phyloP scores from a whole-genome alignment of 768 basidiomycete species.

The Rhodosporidiobolus odoratus region DNA sequence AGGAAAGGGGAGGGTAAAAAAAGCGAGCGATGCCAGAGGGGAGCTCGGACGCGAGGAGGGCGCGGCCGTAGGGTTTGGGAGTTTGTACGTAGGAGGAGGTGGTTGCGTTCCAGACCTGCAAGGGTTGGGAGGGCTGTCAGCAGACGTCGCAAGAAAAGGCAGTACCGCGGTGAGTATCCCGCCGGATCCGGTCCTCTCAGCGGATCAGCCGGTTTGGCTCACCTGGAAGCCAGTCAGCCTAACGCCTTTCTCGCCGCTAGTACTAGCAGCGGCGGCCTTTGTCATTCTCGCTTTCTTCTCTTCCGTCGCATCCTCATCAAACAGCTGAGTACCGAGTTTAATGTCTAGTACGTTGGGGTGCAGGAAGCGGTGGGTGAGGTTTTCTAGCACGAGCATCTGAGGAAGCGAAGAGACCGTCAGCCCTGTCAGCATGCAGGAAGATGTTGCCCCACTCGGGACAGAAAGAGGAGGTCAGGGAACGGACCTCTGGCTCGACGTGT shows the following conservation, averaged over 20 bases:
- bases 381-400: slow-evolving; percentile 57
- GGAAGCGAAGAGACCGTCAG: neutral
- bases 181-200: too few relatives aligned
- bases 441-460: neutral
- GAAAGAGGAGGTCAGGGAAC: neutral
- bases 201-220: slow-evolving; percentile 36
- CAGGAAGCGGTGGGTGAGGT: slow-evolving; percentile 64
- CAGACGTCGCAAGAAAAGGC: neutral
- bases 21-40: slow-evolving; percentile 70
- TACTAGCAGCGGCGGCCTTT: slow-evolving; percentile 62
- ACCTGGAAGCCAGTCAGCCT: slow-evolving; percentile 89
- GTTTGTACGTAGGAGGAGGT: slow-evolving; percentile 58
- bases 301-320: slow-evolving; percentile 57
- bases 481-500: slow-evolving; percentile 14
- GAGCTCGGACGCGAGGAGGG: slow-evolving; percentile 63
- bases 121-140: neutral
- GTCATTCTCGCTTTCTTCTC: slow-evolving; percentile 78
- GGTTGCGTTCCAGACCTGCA: slow-evolving; percentile 66
- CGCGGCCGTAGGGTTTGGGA: slow-evolving; percentile 71
- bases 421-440: neutral
- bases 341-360: slow-evolving; percentile 85
- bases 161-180: neutral
- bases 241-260: slow-evolving; percentile 68
- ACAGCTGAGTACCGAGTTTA: slow-evolving; percentile 87
- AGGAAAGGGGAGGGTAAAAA: slow-evolving; percentile 55